phyloP scores from a whole-genome alignment of 2,329 filamentous ascomycete genomes.

The Cytospora piceae region DNA sequence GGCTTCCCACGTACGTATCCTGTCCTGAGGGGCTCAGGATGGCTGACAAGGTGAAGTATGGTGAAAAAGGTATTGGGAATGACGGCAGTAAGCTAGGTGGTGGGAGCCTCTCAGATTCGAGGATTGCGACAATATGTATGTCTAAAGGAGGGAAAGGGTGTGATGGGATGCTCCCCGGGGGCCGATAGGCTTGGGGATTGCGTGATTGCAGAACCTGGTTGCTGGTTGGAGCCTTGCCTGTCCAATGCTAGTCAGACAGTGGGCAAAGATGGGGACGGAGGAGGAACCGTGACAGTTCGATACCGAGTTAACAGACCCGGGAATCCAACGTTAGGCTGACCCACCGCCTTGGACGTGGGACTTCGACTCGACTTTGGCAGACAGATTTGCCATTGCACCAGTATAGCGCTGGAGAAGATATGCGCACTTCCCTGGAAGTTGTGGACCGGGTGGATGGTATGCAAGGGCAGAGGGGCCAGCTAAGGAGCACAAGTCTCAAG shows the following conservation, averaged over 20 bases:
- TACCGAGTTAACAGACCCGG: background rate
- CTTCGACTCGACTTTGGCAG: background rate
- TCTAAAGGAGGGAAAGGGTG: constrained; percentile 27
- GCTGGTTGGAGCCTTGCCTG: constrained; percentile 17
- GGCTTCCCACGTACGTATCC: constrained; percentile 11
- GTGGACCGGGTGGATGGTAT: constrained; percentile 17
- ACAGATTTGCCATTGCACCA: constrained; percentile 4
- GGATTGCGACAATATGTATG: constrained; percentile 25
- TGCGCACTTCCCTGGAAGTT: constrained; percentile 15
- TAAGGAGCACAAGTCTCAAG: background rate
- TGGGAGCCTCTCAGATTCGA: constrained; percentile 23
- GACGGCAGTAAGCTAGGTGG: constrained; percentile 21
- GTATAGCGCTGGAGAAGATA: constrained; percentile 7
- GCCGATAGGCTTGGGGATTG: constrained; percentile 32
- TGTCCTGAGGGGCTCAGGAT: constrained; percentile 13
- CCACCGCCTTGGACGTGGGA: constrained; percentile 3
- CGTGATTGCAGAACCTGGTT: constrained; percentile 33
- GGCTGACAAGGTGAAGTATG: constrained; percentile 11
- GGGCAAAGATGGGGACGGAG: constrained; percentile 3
- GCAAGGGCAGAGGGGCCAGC: constrained; percentile 6
- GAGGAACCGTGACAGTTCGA: background rate
- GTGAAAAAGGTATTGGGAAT: constrained; percentile 21
- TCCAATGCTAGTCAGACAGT: constrained; percentile 28
- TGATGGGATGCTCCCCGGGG: constrained; percentile 27
- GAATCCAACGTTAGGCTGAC: background rate